Evolutionary conservation across 1,284 basidiomycete species (phyloP), one percentile per base, ranked within the genome.

Genomic region (Fomitopsis pinicola): DNA sequence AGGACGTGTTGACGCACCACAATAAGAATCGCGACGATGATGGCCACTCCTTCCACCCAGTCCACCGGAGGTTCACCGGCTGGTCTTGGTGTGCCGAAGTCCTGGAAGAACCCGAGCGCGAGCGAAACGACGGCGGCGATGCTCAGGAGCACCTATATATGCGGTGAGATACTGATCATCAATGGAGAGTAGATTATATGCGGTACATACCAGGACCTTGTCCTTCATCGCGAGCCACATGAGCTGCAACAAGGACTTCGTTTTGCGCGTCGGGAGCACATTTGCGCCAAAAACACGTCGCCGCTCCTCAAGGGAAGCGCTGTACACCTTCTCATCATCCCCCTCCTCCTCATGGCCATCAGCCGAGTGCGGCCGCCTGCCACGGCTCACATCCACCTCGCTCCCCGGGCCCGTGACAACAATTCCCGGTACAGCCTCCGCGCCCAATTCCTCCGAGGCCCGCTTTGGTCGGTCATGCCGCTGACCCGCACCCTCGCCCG

Each of bases 21-120:
- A 63, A 95, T 93, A 56, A 85, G 65, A 58, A 94, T 87, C 6
- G 97, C 97, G 59, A 95, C 84, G 67, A 97, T 86, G 72, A 99
- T 99, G 7, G 97, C 95, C 14, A 99, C 94, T 70, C 97, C 97
- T 78, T 99, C 97, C 4, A 99, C 95, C 96, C 97, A 99, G 70
- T 98, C 96, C 2, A 92, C 91, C 15, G 82, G 83, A 17, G 92
- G 86, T 48, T 87, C 77, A 48, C 82, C 85, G 3, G 74, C 66
- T 14, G 85, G 75, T 6, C 85, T 82, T 0, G 82, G 73, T 0
- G 88, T 86, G 14, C 94, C 95, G 70, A 98, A 90, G 70, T 95
- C 93, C 73, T 95, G 91, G 77, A 98, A 98, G 46, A 99, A 78
- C 58, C 97, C 97, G 22, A 99, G 86, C 9, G 95, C 95, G 50